A percentile compares a stretch with the other conserved stretches of the same genome.
phyloP scores from a whole-genome alignment of 164 flowering plant genomes.

The Akebia trifoliata region DNA sequence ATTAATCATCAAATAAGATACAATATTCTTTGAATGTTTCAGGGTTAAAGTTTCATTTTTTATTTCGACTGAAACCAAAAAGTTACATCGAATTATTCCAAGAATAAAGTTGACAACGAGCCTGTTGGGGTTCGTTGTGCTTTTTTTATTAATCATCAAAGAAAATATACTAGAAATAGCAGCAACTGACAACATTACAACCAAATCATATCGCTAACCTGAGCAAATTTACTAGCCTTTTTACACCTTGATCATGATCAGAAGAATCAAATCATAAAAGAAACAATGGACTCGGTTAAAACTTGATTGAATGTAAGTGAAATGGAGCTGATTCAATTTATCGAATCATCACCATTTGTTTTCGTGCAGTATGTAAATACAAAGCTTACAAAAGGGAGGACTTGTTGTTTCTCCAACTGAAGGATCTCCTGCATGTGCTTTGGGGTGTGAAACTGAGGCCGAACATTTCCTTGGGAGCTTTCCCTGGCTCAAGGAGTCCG shows the following conservation, averaged over 20 bases:
- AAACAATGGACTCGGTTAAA: constrained; percentile 3
- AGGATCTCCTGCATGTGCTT: constrained; percentile 29
- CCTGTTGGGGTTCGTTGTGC: neutral
- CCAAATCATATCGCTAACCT: constrained; percentile 7
- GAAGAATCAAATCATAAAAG: constrained; percentile 7
- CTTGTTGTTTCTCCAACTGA: constrained; percentile 43
- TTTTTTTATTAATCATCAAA: constrained; percentile 4
- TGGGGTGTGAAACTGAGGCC: constrained; percentile 77
- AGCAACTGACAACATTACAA: constrained; percentile 8
- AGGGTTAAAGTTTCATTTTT: neutral
- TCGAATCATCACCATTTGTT: constrained; percentile 2
- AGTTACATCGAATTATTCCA: neutral
- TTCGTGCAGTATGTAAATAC: neutral
- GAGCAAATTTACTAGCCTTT: constrained; percentile 15
- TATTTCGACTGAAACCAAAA: neutral
- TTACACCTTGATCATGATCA: constrained; percentile 4
- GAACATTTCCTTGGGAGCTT: constrained; percentile 75
- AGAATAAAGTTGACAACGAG: neutral
- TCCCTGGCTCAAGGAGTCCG: constrained; percentile 53
- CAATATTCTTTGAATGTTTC: neutral
- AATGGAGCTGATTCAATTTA: neutral
- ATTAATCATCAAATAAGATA: neutral
- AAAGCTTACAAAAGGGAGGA: constrained; percentile 25
- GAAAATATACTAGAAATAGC: constrained; percentile 6
- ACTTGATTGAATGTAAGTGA: neutral